phyloP scores from a whole-genome alignment of 768 basidiomycete species.

The Cyclocybe cylindracea region DNA sequence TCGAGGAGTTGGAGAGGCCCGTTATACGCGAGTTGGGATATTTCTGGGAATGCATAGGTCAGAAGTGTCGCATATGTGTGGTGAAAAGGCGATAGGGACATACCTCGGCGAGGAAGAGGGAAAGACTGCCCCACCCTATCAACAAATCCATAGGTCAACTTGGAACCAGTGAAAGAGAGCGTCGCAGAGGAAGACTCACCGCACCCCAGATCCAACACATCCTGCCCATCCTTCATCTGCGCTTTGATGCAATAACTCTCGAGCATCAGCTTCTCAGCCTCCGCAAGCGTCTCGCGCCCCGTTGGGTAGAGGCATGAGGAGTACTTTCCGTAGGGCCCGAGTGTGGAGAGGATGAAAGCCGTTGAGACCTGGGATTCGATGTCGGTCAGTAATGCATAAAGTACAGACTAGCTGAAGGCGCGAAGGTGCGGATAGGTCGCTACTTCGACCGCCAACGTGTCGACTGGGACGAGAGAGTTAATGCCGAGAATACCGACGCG shows the following conservation, averaged over 20 bases:
- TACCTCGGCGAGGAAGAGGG: conserved; percentile 64
- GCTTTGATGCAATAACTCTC: conserved; percentile 70
- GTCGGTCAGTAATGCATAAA: too few species aligned
- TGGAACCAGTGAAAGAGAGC: background rate
- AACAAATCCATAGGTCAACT: background rate
- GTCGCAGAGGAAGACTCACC: conserved; percentile 31
- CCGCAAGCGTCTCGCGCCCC: conserved; percentile 56
- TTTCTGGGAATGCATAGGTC: conserved; percentile 40
- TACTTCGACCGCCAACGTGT: background rate
- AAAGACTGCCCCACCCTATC: conserved; percentile 71
- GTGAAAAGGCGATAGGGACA: background rate
- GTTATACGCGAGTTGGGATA: conserved; percentile 65
- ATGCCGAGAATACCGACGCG: background rate
- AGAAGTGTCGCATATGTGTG: background rate
- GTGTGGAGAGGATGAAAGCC: conserved; percentile 62
- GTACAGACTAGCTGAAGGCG: too few species aligned
- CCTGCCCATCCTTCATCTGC: conserved; percentile 57
- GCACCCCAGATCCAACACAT: conserved; percentile 70
- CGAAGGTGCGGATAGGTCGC: background rate
- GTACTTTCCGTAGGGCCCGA: conserved; percentile 69
- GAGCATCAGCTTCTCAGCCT: conserved; percentile 68
- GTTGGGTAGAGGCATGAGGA: conserved; percentile 66
- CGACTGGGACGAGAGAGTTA: background rate
- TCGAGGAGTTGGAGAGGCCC: conserved; percentile 67
- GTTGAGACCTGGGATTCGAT: conserved; percentile 46